Percentiles rank a stretch among this genome's conserved stretches.
phyloP scores from a whole-genome alignment of 2,329 filamentous ascomycete genomes.

The Exserohilum turcica region DNA sequence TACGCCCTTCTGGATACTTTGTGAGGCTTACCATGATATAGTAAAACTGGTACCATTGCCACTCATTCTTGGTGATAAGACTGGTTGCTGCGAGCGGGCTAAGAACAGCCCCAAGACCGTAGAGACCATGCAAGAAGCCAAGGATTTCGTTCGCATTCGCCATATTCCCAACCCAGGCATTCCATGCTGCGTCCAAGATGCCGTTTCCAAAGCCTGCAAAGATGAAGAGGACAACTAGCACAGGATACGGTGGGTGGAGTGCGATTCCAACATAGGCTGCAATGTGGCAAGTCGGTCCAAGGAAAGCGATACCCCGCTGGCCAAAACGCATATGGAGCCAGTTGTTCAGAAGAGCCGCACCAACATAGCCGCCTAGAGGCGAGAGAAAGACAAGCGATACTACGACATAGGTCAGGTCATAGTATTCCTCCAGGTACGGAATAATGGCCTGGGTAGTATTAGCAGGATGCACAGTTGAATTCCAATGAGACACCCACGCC shows the following conservation, averaged over 20 bases:
- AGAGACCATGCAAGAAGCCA: conserved; percentile 71
- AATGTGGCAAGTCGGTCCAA: conserved; percentile 66
- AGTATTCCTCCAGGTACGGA: background rate
- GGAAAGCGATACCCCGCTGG: conserved; percentile 71
- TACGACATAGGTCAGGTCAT: conserved; percentile 60
- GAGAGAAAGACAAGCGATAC: conserved; percentile 69
- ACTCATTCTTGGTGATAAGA: conserved; percentile 64
- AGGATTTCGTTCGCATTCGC: conserved; percentile 71
- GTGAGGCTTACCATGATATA: conserved; percentile 62
- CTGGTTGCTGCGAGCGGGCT: conserved; percentile 70
- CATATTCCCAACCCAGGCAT: conserved; percentile 70
- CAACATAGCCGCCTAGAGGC: conserved; percentile 66
- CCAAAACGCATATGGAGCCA: conserved; percentile 65
- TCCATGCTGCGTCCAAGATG: conserved; percentile 64
- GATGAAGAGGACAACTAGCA: conserved; percentile 66
- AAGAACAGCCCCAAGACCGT: conserved; percentile 71
- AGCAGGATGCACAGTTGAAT: background rate
- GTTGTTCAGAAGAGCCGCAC: conserved; percentile 67
- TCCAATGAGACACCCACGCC: conserved; percentile 54
- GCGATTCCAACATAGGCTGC: conserved; percentile 48
- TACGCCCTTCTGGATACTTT: too few species aligned
- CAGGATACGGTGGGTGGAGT: conserved; percentile 47
- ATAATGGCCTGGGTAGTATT: background rate
- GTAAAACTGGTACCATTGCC: conserved; percentile 74
- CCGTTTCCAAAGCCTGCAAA: conserved; percentile 74